Percentiles rank a stretch among this genome's conserved stretches.
Evolutionary conservation across 1,284 basidiomycete genomes (phyloP).

Genomic region (Grifola frondosa): DNA sequence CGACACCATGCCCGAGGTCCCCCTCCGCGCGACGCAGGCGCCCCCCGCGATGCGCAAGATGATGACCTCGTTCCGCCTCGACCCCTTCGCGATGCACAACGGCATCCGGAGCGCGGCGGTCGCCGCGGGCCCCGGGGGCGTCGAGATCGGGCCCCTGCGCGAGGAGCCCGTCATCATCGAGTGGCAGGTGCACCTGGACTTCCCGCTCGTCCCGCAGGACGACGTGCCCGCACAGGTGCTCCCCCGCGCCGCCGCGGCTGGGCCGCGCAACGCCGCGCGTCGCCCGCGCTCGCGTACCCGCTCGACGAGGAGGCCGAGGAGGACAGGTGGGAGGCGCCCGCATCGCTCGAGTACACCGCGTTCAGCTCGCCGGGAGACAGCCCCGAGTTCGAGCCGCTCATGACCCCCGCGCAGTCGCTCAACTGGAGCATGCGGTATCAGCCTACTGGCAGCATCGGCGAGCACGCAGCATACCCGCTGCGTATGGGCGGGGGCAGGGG

Average conservation of each 20-base stretch:
- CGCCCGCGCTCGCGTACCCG: constrained; percentile 14
- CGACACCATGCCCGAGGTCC: constrained; percentile 54
- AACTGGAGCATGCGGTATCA: constrained; percentile 20
- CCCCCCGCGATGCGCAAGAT: constrained; percentile 63
- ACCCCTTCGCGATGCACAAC: constrained; percentile 71
- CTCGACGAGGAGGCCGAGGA: constrained; percentile 5
- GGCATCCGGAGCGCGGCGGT: constrained; percentile 33
- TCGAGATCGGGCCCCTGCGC: constrained; percentile 29
- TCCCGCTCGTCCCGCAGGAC: constrained; percentile 17
- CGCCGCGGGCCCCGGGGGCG: constrained; percentile 22
- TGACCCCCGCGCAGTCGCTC: constrained; percentile 27
- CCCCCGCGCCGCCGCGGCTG: background rate
- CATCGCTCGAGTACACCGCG: constrained; percentile 7
- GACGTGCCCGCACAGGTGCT: constrained; percentile 1
- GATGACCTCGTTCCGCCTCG: constrained; percentile 75
- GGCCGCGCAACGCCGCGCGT: constrained; percentile 4
- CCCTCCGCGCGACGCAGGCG: constrained; percentile 71
- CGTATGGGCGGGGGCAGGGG: too few relatives aligned
- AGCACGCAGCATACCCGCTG: constrained; percentile 12
- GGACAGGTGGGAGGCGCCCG: constrained; percentile 18
- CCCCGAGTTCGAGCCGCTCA: constrained; percentile 21
- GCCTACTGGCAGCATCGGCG: background rate
- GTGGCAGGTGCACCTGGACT: constrained; percentile 26
- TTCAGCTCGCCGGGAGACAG: constrained; percentile 5
- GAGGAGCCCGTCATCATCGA: constrained; percentile 25